These are phyloP conservation scores for Neoascochyta sp. DNA, from an alignment of 2,329 filamentous ascomycete genomes.

Conservation along the genomic window DNA sequence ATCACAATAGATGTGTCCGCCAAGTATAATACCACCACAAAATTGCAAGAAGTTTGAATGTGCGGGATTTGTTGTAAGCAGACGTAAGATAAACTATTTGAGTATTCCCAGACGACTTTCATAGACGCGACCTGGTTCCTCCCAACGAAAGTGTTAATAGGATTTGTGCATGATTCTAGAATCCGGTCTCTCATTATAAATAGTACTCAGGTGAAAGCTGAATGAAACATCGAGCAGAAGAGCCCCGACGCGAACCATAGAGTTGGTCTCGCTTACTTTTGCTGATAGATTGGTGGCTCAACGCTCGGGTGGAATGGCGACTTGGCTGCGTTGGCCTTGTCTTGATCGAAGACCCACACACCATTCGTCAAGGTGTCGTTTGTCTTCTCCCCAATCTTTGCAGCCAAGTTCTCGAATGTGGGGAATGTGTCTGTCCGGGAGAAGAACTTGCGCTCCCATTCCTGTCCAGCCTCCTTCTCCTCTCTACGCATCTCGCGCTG, in stretches of 20 bases:
- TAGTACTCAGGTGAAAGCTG: background rate
- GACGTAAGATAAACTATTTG: too few species aligned
- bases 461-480: slow-evolving; percentile 69
- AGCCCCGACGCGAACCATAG: background rate
- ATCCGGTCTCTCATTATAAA: slow-evolving; percentile 3
- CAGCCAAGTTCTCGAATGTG: slow-evolving; percentile 49
- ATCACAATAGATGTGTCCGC: too few species aligned
- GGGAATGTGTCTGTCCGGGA: slow-evolving; percentile 40
- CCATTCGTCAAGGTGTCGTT: slow-evolving; percentile 66
- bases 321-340: slow-evolving; percentile 42
- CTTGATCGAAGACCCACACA: slow-evolving; percentile 64
- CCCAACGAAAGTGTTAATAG: slow-evolving; percentile 1
- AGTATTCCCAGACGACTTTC: too few species aligned
- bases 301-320: slow-evolving; percentile 29
- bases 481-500: slow-evolving; percentile 73
- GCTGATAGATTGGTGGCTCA: slow-evolving; percentile 25
- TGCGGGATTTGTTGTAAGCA: too few species aligned
- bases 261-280: slow-evolving; percentile 4
- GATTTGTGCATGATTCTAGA: too few species aligned
- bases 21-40: too few species aligned
- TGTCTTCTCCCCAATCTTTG: slow-evolving; percentile 45
- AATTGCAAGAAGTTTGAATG: too few species aligned
- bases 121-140: too few species aligned
- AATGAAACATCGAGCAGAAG: background rate
- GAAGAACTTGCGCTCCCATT: slow-evolving; percentile 87